Percentiles rank a stretch among this genome's conserved stretches.
These are phyloP conservation scores for Ailanthus altissimus DNA, from an alignment of 345 rosid species.

Conservation along the genomic window DNA sequence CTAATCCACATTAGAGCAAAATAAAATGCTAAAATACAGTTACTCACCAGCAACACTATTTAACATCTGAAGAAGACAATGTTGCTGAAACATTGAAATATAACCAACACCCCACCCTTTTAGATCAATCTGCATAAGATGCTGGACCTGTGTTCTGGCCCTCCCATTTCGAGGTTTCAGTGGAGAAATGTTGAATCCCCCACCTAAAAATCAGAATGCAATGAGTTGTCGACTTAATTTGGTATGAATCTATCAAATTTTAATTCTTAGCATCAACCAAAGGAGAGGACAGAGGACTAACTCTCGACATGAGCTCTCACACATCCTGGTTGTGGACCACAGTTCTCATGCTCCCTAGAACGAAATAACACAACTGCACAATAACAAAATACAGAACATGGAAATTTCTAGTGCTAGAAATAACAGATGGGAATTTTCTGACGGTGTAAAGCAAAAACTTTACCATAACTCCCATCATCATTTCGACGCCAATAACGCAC, in stretches of 20 bases:
- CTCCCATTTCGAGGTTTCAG: constrained; percentile 81
- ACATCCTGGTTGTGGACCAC: constrained; percentile 89
- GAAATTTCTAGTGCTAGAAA: constrained; percentile 23
- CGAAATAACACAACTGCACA: constrained; percentile 92
- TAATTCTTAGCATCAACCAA: constrained; percentile 17
- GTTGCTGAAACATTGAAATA: constrained; percentile 88
- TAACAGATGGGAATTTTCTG: constrained; percentile 16
- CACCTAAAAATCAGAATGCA: constrained; percentile 58
- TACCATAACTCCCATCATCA: constrained; percentile 99
- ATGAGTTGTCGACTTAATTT: neutral
- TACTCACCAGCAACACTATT: constrained; percentile 93
- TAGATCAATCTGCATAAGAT: constrained; percentile 94
- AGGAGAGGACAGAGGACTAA: constrained; percentile 36
- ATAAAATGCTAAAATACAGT: constrained; percentile 14
- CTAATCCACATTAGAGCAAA: neutral
- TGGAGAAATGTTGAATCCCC: constrained; percentile 94
- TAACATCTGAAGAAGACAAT: constrained; percentile 97
- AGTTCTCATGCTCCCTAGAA: constrained; percentile 93
- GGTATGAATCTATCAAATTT: constrained; percentile 4
- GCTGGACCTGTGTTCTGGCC: constrained; percentile 91
- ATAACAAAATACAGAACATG: constrained; percentile 26
- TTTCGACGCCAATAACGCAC: constrained; percentile 99
- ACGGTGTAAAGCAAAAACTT: constrained; percentile 18
- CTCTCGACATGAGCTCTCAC: constrained; percentile 98
- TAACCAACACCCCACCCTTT: constrained; percentile 99